Base-by-base conservation (phyloP, 768 basidiomycete species). In the Daedalea quercina region DNA sequence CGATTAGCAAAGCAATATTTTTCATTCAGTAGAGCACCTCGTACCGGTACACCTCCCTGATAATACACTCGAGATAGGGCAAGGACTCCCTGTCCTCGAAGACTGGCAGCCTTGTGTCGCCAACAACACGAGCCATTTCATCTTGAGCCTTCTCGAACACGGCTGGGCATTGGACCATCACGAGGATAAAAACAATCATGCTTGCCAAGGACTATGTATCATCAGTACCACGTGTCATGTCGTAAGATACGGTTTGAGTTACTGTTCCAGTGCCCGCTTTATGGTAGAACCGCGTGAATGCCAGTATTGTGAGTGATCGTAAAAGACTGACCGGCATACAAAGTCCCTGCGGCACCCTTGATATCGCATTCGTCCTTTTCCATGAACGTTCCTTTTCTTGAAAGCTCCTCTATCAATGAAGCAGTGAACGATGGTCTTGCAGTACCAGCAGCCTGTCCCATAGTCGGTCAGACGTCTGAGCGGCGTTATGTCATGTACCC, bases 101-200 rank as follows among this genome's bases (percentile, higher is more conserved):
- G 12, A 60, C 65, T 3, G 75, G 74, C 1, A 76, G 67, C 0
- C 76, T 64, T 47, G 70, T 66, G 9, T 44, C 54, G 13, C 76
- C 76, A 11, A 75, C 58, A 2, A 76, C 72, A 2, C 60, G 47
- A 51, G 76, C 75, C 1, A 77, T 62, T 54, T 78, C 77, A n/a
- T 62, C 62, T 47, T 76, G 75, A 9, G 73, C 76, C 51, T 67
- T 72, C 37, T 51, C 56, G 53, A 66, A 67, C 0, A 69, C 67
- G 1, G 73, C 70, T 0, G 75, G 76, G 54, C 73, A 62, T 7
- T 72, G 63, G 0, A 66, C 55, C 61, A 73, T 70, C 9, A 71
- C 73, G 24, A 76, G 65, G 57, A 76, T 69, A 51, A 76, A 70
- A 0, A 70, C 66, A 41, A 68, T 63, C 13, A 73, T 58, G 12